Conservation (phyloP, 768 basidiomycete species). For the Chalciporus pseudorubinellus region DNA sequence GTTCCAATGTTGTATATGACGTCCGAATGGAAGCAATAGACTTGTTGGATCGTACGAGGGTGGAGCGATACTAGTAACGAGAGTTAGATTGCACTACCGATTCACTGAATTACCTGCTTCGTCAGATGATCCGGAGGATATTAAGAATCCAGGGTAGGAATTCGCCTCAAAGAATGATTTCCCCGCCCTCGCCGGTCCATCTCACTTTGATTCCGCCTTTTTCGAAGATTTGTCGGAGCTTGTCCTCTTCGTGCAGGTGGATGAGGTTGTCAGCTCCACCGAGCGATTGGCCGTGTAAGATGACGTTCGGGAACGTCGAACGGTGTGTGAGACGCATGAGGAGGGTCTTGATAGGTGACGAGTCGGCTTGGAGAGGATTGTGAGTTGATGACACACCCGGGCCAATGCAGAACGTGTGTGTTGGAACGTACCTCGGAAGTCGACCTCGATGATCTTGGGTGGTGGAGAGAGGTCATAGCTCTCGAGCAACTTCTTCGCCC, state of each 20-base stretch:
- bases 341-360: slow-evolving; percentile 59
- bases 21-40: too few relatives aligned
- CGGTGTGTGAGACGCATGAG: slow-evolving; percentile 64
- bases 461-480: slow-evolving; percentile 59
- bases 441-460: slow-evolving; percentile 73
- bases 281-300: slow-evolving; percentile 60
- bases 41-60: too few relatives aligned
- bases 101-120: too few relatives aligned
- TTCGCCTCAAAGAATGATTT: not conserved
- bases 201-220: slow-evolving; percentile 43
- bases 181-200: slow-evolving; percentile 11
- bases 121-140: too few relatives aligned
- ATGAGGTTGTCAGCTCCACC: slow-evolving; percentile 66
- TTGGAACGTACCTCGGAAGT: slow-evolving; percentile 53
- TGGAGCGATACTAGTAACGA: not conserved
- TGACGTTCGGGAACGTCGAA: slow-evolving; percentile 73
- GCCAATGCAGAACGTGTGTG: not conserved
- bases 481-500: slow-evolving; percentile 48
- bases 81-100: not conserved
- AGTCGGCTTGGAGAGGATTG: slow-evolving; percentile 47
- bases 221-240: slow-evolving; percentile 45
- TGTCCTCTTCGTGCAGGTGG: slow-evolving; percentile 42
- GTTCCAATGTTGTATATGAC: not conserved
- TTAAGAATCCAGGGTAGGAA: too few relatives aligned
- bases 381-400: not conserved